Conservation (phyloP, 805 yeast genomes). For the Cyberlindnera petersonii region DNA sequence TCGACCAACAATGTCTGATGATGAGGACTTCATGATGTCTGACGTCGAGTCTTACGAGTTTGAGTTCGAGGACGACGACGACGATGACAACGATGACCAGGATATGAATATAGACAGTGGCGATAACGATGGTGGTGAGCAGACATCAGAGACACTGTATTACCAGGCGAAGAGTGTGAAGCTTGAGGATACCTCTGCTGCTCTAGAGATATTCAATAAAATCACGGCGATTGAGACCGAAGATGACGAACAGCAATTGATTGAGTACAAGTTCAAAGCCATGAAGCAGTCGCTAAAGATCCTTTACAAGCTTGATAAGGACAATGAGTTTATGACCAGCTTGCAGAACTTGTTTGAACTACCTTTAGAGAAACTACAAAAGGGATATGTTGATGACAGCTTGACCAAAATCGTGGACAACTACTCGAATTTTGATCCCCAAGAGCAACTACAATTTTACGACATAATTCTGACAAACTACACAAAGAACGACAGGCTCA, state of each 20-base stretch:
- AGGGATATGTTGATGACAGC: conserved; percentile 31
- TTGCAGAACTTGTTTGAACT: conserved; percentile 11
- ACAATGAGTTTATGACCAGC: conserved; percentile 10
- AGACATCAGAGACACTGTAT: conserved; percentile 29
- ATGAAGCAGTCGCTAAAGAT: conserved; percentile 25
- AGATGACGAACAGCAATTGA: conserved; percentile 31
- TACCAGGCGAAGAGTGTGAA: conserved; percentile 27
- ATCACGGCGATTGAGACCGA: conserved; percentile 32
- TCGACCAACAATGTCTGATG: conserved; percentile 24
- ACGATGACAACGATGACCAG: conserved; percentile 22
- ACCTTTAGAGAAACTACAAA: conserved; percentile 18
- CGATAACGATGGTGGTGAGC: conserved; percentile 19
- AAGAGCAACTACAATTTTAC: conserved; percentile 29
- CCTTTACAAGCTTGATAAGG: conserved; percentile 19
- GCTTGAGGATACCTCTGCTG: conserved; percentile 24
- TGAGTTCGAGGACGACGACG: conserved; percentile 27
- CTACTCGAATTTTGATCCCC: conserved; percentile 20
- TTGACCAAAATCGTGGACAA: conserved; percentile 38
- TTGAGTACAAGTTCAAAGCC: conserved; percentile 25
- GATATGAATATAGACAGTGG: conserved; percentile 19
- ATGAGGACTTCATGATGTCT: conserved; percentile 30
- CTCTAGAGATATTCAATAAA: conserved; percentile 14
- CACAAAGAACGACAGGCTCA: conserved; percentile 36
- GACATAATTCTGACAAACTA: conserved; percentile 27
- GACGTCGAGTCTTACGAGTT: conserved; percentile 29